phyloP scores from a whole-genome alignment of 2,329 filamentous ascomycete genomes.

The Scedosporium minutisporum region DNA sequence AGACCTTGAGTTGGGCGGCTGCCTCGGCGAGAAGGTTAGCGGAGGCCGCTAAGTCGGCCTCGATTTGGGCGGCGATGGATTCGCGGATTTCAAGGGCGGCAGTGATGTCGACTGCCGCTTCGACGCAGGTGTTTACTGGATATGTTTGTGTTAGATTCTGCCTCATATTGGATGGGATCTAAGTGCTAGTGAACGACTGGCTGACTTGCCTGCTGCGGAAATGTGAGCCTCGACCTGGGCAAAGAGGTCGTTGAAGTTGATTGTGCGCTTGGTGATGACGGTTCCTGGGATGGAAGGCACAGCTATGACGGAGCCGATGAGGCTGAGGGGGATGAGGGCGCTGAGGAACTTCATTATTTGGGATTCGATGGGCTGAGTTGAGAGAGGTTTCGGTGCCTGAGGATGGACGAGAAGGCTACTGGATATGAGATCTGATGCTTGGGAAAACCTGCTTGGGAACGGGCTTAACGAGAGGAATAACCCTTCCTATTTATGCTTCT shows the following conservation, averaged over 20 bases:
- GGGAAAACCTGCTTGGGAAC: not conserved
- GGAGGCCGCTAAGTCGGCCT: conserved; percentile 4
- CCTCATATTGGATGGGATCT: not conserved
- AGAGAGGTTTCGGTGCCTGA: not conserved
- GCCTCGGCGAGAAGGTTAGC: conserved; percentile 5
- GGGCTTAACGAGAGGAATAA: too few species aligned
- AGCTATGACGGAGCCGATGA: not conserved
- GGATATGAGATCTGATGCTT: not conserved
- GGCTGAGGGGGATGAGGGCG: not conserved
- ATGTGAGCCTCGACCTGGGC: conserved; percentile 4
- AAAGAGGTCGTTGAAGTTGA: conserved; percentile 5
- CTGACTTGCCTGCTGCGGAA: not conserved
- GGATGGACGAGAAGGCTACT: not conserved
- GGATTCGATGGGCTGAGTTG: not conserved
- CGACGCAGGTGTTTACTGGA: not conserved
- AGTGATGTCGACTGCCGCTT: conserved; percentile 1
- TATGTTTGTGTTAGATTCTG: not conserved
- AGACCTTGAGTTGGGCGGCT: not conserved
- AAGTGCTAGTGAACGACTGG: not conserved
- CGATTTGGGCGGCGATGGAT: not conserved
- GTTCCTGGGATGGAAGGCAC: not conserved
- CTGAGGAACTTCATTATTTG: conserved; percentile 2
- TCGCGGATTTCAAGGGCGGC: conserved; percentile 1
- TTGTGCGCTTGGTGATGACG: conserved; percentile 1
- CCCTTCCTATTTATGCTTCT: not conserved